Base-by-base conservation (phyloP, 2,329 filamentous ascomycete genomes). In the Colletotrichum shisoi region DNA sequence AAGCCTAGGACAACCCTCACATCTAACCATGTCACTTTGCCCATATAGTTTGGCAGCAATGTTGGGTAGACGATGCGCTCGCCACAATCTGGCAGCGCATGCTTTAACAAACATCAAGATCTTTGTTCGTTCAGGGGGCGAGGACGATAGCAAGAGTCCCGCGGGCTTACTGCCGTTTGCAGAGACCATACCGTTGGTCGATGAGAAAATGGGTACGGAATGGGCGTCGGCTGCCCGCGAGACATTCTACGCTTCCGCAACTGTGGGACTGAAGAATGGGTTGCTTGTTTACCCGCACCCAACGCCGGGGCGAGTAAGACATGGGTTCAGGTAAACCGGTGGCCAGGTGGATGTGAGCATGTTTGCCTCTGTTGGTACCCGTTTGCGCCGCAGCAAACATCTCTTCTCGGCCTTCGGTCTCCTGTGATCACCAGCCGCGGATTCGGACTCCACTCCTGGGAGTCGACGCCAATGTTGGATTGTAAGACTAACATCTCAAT, bases 351-450 rank as follows among this genome's bases (percentile, higher is more conserved):
- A 46, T 24, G 15, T 37, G 37, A 27, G 58, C 24, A 39, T 37
- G 61, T 59, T 51, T 45, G 45, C 39, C 45, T 45, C 37, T 63
- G 61, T 56, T 13, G 17, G 34, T 19, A 27, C 45, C 37, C 39
- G 19, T n/a, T 34, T 59, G 46, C 39, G 58, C 61, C 37, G 45
- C 8, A 59, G 54, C 61, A 59, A 63, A 63, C 45, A 59, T 17
- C 24, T 19, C 46, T 34, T 39, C 57, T 49, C 21, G 9, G 27
- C 24, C 11, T 27, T 45, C 8, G 19, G 17, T 13, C 17, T 19
- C 11, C 57, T 42, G 13, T 27, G n/a, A 21, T 40, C 15, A 40
- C 24, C 53, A 63, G 42, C 34, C 21, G 24, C 37, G 27, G n/a
- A 31, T 27, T 17, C 5, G 27, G n/a, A 31, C 19, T 17, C 5